These are phyloP conservation scores for Barnettozyma wickerhamii DNA, from an alignment of 805 yeast genomes.

Conservation along the genomic window DNA sequence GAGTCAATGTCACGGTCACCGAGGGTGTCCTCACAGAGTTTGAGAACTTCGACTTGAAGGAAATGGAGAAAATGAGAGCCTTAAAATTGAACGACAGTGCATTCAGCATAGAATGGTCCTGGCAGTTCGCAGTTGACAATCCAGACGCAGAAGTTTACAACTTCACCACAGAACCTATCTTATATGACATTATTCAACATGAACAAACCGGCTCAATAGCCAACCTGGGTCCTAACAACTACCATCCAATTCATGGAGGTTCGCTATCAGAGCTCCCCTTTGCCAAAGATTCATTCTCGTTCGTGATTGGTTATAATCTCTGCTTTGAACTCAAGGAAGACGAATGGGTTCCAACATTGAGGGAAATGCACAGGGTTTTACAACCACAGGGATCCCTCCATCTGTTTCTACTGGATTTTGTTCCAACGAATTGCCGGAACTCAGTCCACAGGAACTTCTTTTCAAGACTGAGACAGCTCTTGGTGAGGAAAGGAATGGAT, in stretches of 20 bases:
- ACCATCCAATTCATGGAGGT: slow-evolving; percentile 20
- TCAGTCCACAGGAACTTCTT: slow-evolving; percentile 13
- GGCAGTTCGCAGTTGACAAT: slow-evolving; percentile 26
- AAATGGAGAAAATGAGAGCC: slow-evolving; percentile 13
- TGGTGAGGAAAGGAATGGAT: slow-evolving; percentile 18
- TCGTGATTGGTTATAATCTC: slow-evolving; percentile 18
- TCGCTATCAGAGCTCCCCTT: slow-evolving; percentile 19
- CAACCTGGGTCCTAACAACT: slow-evolving; percentile 21
- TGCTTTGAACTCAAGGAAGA: slow-evolving; percentile 16
- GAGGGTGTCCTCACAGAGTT: slow-evolving; percentile 17
- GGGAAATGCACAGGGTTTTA: slow-evolving; percentile 18
- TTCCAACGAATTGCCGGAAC: slow-evolving; percentile 18
- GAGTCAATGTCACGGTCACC: slow-evolving; percentile 12
- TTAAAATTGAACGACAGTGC: slow-evolving; percentile 12
- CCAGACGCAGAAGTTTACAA: slow-evolving; percentile 17
- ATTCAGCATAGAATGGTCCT: slow-evolving; percentile 20
- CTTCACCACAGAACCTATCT: slow-evolving; percentile 16
- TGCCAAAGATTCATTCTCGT: slow-evolving; percentile 16
- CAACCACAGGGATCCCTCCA: slow-evolving; percentile 16
- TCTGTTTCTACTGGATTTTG: slow-evolving; percentile 20
- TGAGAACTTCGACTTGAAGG: slow-evolving; percentile 18
- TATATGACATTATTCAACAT: slow-evolving; percentile 9
- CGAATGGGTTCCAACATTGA: slow-evolving; percentile 21
- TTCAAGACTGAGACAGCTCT: slow-evolving; percentile 8
- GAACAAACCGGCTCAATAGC: slow-evolving; percentile 1